Base-by-base conservation (phyloP, 768 basidiomycete species). In the Mycena venus region DNA sequence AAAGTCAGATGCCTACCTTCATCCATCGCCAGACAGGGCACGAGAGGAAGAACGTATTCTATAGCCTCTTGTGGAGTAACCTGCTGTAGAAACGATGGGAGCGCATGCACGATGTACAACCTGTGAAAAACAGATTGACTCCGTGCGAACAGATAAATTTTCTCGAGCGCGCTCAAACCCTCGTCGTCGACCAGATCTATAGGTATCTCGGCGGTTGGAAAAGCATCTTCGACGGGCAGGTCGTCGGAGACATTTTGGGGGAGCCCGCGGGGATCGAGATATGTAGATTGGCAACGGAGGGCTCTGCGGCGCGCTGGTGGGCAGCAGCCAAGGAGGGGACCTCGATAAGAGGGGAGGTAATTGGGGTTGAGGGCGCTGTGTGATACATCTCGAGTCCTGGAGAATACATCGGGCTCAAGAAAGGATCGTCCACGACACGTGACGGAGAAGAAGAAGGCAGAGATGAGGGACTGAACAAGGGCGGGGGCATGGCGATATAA, bases 31-130 rank as follows among this genome's bases (percentile, higher is more conserved):
- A 99, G 90, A 51, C 90, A 90, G 62, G 90, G 93, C 69, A 99
- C 89, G n/a, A 98, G 90, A 1, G 97, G 97, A 23, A 98, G 85
- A 69, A 99, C 95, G 80, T 98, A 99, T 82, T 96, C 95, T 77
- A 96, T 92, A 6, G 96, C 96, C 77, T 99, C 97, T 68, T 91
- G 90, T 4, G 97, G 94, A 21, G 94, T 88, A 63, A 98, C 94
- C 58, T 93, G 87, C 70, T 88, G 83, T 38, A 99, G 89, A 83
- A 94, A 92, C 3, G 91, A 87, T n/a, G 94, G 93, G 40, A 99
- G 89, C 42, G 94, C 91, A 78, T 94, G 93, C 0, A 94, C 91
- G 80, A 99, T 97, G 85, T 93, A 98, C 47, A 95, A 89, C 44
- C 95, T 85, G 78, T 88, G 87, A 74, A 86, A 87, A 29, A 83